phyloP scores from a whole-genome alignment of 2,329 filamentous ascomycete genomes.

The Daldinia eschscholtzii region DNA sequence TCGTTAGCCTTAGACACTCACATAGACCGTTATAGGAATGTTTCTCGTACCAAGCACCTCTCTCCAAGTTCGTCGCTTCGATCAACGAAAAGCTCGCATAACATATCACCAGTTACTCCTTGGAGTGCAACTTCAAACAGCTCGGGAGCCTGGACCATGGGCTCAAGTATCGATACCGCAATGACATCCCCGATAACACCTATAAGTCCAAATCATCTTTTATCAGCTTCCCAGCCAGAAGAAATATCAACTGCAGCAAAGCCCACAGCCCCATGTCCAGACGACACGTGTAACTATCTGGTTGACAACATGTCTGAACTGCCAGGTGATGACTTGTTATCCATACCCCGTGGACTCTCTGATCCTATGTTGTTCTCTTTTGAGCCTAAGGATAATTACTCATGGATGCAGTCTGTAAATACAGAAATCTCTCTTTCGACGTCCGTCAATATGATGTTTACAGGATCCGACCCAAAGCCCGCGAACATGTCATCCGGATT shows the following conservation, averaged over 20 bases:
- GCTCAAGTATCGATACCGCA: slow-evolving; percentile 57
- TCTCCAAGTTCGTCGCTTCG: slow-evolving; percentile 53
- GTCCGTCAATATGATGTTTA: slow-evolving; percentile 55
- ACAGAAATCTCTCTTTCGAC: slow-evolving; percentile 54
- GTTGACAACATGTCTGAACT: slow-evolving; percentile 57
- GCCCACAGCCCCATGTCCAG: slow-evolving; percentile 45
- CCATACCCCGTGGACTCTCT: slow-evolving; percentile 51
- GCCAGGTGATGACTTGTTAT: slow-evolving; percentile 57
- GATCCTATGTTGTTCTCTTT: slow-evolving; percentile 56
- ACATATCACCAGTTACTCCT: slow-evolving; percentile 63
- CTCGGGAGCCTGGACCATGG: slow-evolving; percentile 56
- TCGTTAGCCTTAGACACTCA: slow-evolving; percentile 52
- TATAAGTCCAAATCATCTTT: slow-evolving; percentile 51
- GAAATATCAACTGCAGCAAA: slow-evolving; percentile 47
- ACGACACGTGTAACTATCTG: slow-evolving; percentile 48
- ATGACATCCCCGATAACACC: slow-evolving; percentile 62
- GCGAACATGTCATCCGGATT: slow-evolving; percentile 41
- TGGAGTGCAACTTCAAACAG: slow-evolving; percentile 53
- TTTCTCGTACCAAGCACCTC: slow-evolving; percentile 45
- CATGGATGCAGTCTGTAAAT: slow-evolving; percentile 52
- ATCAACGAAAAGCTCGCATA: slow-evolving; percentile 55
- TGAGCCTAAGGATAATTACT: slow-evolving; percentile 51
- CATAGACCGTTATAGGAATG: slow-evolving; percentile 47
- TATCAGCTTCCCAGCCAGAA: slow-evolving; percentile 46
- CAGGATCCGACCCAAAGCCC: slow-evolving; percentile 48